Base-by-base conservation (phyloP, 768 basidiomycete genomes). In the Suillus americanus region DNA sequence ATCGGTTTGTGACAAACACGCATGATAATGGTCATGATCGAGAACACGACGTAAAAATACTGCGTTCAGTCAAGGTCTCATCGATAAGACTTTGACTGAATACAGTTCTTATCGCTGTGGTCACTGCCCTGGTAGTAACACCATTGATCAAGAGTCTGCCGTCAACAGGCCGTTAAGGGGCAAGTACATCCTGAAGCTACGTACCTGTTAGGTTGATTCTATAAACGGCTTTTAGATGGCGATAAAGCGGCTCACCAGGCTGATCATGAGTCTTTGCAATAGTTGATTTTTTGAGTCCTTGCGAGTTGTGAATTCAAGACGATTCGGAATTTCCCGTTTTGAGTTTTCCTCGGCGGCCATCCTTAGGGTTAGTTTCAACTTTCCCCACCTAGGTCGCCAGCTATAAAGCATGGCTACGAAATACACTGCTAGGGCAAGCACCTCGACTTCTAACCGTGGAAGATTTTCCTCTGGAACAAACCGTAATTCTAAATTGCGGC, bases 401-500 rank as follows among this genome's bases (percentile, higher is more conserved):
- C 25, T 51, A 30, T 54, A 54, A 33, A 54, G 10, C 20, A 62
- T 62, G 50, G 28, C 57, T 43, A 59, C 40, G 10, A 59, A 20
- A 20, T 59, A 20, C 25, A 41, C 57, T 20, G 14, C 57, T 16
- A 41, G 40, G 40, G 18, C 57, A 41, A 59, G 25, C 12, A 16
- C 38, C 23, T 57, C 18, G 16, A 40, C 38, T 18, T 25, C 41
- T 30, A 28, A 12, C 6, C 25, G 38, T 59, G 57, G 38, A 3
- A 18, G 3, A 12, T 12, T 41, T 62, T 55, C 55, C 25, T 40
- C 28, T 20, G 33, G 61, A 9, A 65, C 65, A 57, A 45, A 46
- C 14, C 45, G 67, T 41, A 40, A 50, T 25, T 30, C 46, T 14
- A 67, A 53, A 13, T 66, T 53, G 16, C 69, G 64, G 14, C 72